A percentile compares a stretch with the other conserved stretches of the same genome.
Evolutionary conservation across 1,284 basidiomycete species (phyloP).

Genomic region (Flammula alnicola): DNA sequence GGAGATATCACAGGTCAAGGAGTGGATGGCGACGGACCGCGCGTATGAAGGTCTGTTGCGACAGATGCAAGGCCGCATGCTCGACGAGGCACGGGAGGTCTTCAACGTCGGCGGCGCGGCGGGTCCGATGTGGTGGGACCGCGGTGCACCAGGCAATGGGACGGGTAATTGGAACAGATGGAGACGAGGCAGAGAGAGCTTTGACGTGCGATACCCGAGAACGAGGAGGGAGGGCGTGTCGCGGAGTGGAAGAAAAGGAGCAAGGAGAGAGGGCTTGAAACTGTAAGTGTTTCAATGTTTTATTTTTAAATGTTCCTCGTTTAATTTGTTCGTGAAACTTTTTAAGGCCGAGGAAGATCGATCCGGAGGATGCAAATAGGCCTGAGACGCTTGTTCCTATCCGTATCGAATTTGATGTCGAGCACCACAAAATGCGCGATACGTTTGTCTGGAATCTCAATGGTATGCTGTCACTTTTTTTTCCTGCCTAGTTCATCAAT

Average conservation of each 20-base stretch:
- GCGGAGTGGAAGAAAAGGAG: constrained; percentile 58
- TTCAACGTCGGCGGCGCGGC: constrained; percentile 26
- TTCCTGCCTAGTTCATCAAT: background rate
- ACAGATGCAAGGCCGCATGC: constrained; percentile 50
- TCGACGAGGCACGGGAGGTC: constrained; percentile 43
- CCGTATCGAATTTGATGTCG: constrained; percentile 92
- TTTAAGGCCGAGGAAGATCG: constrained; percentile 64
- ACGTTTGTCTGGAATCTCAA: constrained; percentile 98
- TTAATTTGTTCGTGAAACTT: constrained; percentile 10
- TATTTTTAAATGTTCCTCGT: constrained; percentile 19
- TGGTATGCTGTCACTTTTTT: constrained; percentile 54
- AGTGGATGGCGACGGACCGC: constrained; percentile 52
- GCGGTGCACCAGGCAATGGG: constrained; percentile 30
- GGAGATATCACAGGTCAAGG: constrained; percentile 44
- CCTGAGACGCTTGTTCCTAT: constrained; percentile 90
- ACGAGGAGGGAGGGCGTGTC: constrained; percentile 43
- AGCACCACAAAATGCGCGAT: constrained; percentile 91
- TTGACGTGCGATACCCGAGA: constrained; percentile 74
- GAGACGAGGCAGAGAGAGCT: constrained; percentile 52
- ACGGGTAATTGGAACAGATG: constrained; percentile 39
- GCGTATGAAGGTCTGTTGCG: constrained; percentile 50
- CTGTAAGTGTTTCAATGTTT: constrained; percentile 52
- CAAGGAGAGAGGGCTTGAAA: constrained; percentile 71
- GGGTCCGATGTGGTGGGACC: constrained; percentile 19
- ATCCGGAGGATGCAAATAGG: constrained; percentile 59